These are phyloP conservation scores for Podospora conica DNA, from an alignment of 495 filamentous ascomycete species.

Conservation along the genomic window DNA sequence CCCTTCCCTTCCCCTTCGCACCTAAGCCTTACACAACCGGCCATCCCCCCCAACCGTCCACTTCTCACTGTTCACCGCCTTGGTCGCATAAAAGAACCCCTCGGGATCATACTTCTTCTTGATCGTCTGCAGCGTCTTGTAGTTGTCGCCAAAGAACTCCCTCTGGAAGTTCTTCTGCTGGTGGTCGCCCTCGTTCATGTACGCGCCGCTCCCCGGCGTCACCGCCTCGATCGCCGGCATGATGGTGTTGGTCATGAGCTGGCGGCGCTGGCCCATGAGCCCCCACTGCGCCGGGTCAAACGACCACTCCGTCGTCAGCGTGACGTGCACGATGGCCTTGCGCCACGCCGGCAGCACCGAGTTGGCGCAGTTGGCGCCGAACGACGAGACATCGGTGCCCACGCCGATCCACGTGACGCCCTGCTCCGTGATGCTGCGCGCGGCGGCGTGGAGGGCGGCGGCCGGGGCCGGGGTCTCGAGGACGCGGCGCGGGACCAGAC, in stretches of 20 bases:
- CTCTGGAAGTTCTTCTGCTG: constrained; percentile 46
- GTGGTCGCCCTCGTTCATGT: constrained; percentile 46
- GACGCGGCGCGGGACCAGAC: constrained; percentile 51
- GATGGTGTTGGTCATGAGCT: constrained; percentile 29
- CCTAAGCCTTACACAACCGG: constrained; percentile 24
- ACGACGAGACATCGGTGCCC: constrained; percentile 28
- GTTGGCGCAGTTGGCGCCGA: constrained; percentile 30
- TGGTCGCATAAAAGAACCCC: constrained; percentile 45
- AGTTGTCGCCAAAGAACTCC: constrained; percentile 48
- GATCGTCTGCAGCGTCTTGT: constrained; percentile 34
- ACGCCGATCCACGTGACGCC: constrained; percentile 36
- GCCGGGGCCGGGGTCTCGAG: constrained; percentile 27
- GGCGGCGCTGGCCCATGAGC: constrained; percentile 20
- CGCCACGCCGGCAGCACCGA: constrained; percentile 48
- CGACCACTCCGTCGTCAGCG: constrained; percentile 21
- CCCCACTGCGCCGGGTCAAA: constrained; percentile 21
- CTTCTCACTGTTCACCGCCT: constrained; percentile 41
- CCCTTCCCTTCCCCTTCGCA: not conserved
- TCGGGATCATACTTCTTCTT: constrained; percentile 51
- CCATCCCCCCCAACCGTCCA: constrained; percentile 23
- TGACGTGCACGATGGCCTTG: constrained; percentile 21
- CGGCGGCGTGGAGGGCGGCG: constrained; percentile 32
- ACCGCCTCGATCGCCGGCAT: constrained; percentile 30
- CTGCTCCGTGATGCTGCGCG: constrained; percentile 34
- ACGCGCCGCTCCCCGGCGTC: constrained; percentile 35